Base-by-base conservation (phyloP, 2,329 filamentous ascomycete species). In the Aspergillus quadrilineatus region DNA sequence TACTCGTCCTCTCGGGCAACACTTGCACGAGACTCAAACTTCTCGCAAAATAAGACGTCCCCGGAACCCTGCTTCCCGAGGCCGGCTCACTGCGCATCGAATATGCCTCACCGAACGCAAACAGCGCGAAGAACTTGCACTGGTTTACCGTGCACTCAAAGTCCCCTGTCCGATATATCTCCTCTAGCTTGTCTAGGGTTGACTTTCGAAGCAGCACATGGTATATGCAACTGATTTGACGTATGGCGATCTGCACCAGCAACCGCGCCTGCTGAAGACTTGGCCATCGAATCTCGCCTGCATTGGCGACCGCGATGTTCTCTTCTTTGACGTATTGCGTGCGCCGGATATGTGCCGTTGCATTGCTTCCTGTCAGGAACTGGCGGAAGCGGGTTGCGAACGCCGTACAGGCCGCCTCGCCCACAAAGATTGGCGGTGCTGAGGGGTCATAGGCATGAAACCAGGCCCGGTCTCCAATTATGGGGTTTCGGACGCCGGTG, bases 81-180 rank as follows among this genome's bases (percentile, higher is more conserved):
- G 63, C 64, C 54, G 70, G 61, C 56, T 71, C 56, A 1, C 73
- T 70, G 1, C 75, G 64, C 48, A 75, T 74, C 0, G 76, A 77
- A 55, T 79, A 79, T 2, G 77, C 75, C 49, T 79, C 75, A 0
- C 77, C 77, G 41, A 79, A 67, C 0, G 75, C 75, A 65, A 79
- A 78, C 7, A 79, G 60, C 0, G 73, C 72, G 43, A 77, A 79
- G 42, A 78, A 76, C 43, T 78, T 78, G 63, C 75, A 78, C 9
- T 77, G 63, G 64, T 74, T 77, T 50, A 73, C 14, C 41, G 69
- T 41, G 63, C 58, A 65, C 26, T 70, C 64, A 50, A 73, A 73
- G 17, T 65, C 63, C 4, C 59, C 64, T 3, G 60, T 69, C 43
- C 65, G 73, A 63, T 61, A 73, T n/a, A 73, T 73, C 56, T 63